Percentiles rank a stretch among this genome's conserved stretches.
These are phyloP conservation scores for Trifolium dubium DNA, from an alignment of 306 rosid genomes.

Conservation along the genomic window DNA sequence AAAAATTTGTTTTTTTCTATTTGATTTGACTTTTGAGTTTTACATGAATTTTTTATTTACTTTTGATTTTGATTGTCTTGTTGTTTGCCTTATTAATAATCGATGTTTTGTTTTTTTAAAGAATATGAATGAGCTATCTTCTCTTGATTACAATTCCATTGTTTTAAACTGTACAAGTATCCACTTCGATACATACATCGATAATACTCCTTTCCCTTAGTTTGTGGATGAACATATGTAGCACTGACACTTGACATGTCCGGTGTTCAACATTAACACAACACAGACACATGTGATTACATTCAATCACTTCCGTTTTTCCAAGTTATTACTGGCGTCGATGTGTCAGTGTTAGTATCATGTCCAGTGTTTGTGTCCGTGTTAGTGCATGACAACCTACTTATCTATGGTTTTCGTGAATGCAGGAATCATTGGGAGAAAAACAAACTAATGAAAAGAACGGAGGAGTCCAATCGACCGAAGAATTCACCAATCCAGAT, in stretches of 20 bases:
- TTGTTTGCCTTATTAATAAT: no score
- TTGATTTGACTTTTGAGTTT: slow-evolving; percentile 29
- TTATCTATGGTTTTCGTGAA: slow-evolving; percentile 30
- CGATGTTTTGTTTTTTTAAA: not conserved
- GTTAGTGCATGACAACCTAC: not conserved
- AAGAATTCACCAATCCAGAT: slow-evolving; percentile 40
- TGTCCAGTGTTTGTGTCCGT: not conserved
- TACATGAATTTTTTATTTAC: not conserved
- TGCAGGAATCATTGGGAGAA: slow-evolving; percentile 53
- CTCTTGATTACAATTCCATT: not conserved
- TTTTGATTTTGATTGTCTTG: no score
- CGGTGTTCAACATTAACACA: not conserved
- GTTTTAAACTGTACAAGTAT: not conserved
- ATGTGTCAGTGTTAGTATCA: not conserved
- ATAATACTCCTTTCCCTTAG: not conserved
- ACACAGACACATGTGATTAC: not conserved
- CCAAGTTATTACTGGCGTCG: not conserved
- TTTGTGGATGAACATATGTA: not conserved
- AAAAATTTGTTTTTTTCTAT: not conserved
- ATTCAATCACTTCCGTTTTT: not conserved
- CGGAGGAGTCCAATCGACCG: slow-evolving; percentile 31
- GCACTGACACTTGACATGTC: not conserved
- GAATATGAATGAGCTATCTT: slow-evolving; percentile 6
- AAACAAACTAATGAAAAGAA: slow-evolving; percentile 40
- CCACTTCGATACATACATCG: not conserved